Percentiles rank a stretch among this genome's conserved stretches.
These are phyloP conservation scores for Lentinula novae-zelandiae DNA, from an alignment of 1,284 basidiomycete genomes.

Conservation along the genomic window DNA sequence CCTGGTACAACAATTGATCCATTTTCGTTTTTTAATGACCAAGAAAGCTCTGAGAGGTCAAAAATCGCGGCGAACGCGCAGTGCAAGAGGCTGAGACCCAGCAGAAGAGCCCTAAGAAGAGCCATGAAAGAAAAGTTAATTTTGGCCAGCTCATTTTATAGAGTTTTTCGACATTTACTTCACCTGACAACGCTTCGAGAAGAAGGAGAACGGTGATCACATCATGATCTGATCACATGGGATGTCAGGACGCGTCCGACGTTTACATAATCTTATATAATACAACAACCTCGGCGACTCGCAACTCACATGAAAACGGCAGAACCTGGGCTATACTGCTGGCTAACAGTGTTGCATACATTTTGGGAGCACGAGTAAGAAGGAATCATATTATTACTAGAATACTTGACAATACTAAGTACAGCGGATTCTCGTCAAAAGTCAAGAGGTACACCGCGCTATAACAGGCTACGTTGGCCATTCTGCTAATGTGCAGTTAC, in stretches of 20 bases:
- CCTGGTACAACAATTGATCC: slow-evolving; percentile 51
- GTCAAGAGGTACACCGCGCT: too few relatives aligned
- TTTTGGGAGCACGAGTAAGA: not conserved
- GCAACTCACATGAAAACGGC: not conserved
- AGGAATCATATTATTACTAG: too few relatives aligned
- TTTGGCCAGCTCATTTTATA: not conserved
- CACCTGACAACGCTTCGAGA: slow-evolving; percentile 2
- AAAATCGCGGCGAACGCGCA: slow-evolving; percentile 25
- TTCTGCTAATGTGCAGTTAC: too few relatives aligned
- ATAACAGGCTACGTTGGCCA: not conserved
- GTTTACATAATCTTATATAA: not conserved
- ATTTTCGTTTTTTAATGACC: slow-evolving; percentile 53
- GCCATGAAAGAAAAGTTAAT: not conserved
- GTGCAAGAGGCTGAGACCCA: not conserved
- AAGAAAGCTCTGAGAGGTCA: slow-evolving; percentile 42
- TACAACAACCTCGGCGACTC: too few relatives aligned
- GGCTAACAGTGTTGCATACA: not conserved
- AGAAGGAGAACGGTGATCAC: not conserved
- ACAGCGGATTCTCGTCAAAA: not conserved
- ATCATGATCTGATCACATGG: not conserved
- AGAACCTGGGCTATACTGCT: not conserved
- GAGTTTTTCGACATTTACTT: not conserved
- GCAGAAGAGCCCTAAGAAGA: not conserved
- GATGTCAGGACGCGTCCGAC: not conserved
- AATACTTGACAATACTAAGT: too few relatives aligned